A percentile compares a stretch with the other conserved stretches of the same genome.
phyloP scores from a whole-genome alignment of 441 rosid species.

The Populus hybrid region DNA sequence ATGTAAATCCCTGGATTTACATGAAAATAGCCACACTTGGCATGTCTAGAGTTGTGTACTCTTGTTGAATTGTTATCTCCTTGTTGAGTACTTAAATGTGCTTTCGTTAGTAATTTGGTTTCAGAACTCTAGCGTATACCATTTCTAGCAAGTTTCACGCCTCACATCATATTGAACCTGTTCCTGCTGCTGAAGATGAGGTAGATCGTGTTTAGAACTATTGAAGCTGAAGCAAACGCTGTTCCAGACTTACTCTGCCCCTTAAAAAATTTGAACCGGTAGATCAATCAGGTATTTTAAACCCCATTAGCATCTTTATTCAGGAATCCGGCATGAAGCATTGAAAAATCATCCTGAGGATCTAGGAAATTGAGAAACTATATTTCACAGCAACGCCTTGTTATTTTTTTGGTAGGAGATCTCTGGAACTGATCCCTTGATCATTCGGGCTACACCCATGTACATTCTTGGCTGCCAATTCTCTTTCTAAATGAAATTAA shows the following conservation, averaged over 20 bases:
- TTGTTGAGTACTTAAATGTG: constrained; percentile 25
- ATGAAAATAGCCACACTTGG: neutral
- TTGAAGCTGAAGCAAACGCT: neutral
- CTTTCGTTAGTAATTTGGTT: constrained; percentile 60
- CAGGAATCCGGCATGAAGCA: no score
- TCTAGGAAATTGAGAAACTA: no score
- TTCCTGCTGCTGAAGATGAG: constrained; percentile 64
- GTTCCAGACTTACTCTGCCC: neutral
- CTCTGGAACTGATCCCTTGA: no score
- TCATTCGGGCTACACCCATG: no score
- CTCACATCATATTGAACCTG: constrained; percentile 65
- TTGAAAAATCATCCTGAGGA: no score
- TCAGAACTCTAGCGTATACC: constrained; percentile 69
- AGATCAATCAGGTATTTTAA: no score
- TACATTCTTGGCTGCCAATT: no score
- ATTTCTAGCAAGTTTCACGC: constrained; percentile 80
- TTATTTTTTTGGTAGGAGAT: no score
- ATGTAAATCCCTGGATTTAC: neutral
- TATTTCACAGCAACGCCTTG: no score
- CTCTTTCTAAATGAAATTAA: no score
- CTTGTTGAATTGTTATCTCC: neutral
- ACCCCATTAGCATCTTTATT: no score
- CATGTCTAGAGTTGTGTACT: neutral
- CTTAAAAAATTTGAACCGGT: no score
- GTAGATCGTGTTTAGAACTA: constrained; percentile 18